Evolutionary conservation across 495 filamentous ascomycete species (phyloP).

Genomic region (Terfezia claveryi): DNA sequence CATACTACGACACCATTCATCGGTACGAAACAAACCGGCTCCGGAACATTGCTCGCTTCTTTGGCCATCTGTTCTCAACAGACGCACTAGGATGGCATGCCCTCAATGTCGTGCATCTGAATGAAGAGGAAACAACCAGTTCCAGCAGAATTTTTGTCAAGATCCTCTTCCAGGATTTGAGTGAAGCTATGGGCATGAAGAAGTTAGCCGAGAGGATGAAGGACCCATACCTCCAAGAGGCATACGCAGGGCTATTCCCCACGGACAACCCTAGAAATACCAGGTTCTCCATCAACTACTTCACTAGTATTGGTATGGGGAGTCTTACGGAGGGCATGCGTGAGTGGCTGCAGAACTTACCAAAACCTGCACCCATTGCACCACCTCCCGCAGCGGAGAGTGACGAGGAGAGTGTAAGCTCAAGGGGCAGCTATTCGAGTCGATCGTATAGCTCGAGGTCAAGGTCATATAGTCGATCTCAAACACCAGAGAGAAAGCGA

Average conservation of each 20-base stretch:
- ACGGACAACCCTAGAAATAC: constrained; percentile 70
- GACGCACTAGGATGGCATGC: constrained; percentile 88
- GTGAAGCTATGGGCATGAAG: constrained; percentile 62
- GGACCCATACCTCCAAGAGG: constrained; percentile 55
- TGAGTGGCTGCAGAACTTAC: constrained; percentile 55
- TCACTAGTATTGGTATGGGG: constrained; percentile 92
- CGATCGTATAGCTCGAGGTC: constrained; percentile 20
- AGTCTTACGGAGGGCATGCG: constrained; percentile 87
- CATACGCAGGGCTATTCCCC: constrained; percentile 75
- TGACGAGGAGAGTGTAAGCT: constrained; percentile 41
- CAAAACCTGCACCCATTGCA: constrained; percentile 50
- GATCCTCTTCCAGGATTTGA: constrained; percentile 84
- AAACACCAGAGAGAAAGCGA: constrained; percentile 7
- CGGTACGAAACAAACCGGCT: constrained; percentile 85
- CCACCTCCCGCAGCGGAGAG: constrained; percentile 35
- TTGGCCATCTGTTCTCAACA: constrained; percentile 67
- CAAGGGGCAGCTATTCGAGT: constrained; percentile 41
- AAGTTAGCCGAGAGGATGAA: constrained; percentile 52
- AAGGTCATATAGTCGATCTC: constrained; percentile 23
- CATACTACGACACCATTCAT: constrained; percentile 95
- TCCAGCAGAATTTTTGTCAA: constrained; percentile 94
- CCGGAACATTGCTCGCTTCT: constrained; percentile 85
- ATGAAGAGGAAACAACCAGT: constrained; percentile 90
- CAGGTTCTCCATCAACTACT: constrained; percentile 97
- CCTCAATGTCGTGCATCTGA: constrained; percentile 61